Evolutionary conservation across 306 rosid species (phyloP).

Genomic region (Oemleria cerasiformis): DNA sequence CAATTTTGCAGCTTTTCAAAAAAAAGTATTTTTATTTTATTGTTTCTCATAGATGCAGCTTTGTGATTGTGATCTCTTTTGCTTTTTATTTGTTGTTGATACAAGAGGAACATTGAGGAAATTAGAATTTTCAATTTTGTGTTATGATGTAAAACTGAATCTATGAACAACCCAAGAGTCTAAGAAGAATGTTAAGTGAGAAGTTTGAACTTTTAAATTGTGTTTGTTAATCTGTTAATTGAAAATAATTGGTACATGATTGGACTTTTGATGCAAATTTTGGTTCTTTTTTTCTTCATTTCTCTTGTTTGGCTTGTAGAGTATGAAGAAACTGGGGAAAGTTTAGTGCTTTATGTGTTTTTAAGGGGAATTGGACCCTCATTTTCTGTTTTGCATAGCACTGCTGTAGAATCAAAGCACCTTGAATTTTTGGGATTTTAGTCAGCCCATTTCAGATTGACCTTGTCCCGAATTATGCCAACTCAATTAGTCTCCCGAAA

Average conservation of each 20-base stretch:
- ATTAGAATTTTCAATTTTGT: neutral
- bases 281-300: neutral
- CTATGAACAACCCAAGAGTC: neutral
- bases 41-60: neutral
- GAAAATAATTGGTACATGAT: neutral
- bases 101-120: neutral
- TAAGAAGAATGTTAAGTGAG: neutral
- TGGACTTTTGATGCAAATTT: slow-evolving; percentile 7
- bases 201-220: neutral
- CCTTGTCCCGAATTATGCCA: neutral
- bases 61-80: neutral
- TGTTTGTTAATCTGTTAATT: neutral
- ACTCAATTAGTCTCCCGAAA: neutral
- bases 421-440: neutral
- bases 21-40: neutral
- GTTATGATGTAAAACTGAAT: neutral
- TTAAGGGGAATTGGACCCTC: neutral
- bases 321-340: neutral
- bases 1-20: neutral
- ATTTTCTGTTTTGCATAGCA: neutral
- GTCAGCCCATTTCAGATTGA: neutral
- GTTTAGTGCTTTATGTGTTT: neutral
- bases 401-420: neutral
- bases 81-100: neutral
- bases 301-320: neutral